Percentiles rank a stretch among this genome's conserved stretches.
phyloP scores from a whole-genome alignment of 345 rosid genomes.

The Citrus australasica region DNA sequence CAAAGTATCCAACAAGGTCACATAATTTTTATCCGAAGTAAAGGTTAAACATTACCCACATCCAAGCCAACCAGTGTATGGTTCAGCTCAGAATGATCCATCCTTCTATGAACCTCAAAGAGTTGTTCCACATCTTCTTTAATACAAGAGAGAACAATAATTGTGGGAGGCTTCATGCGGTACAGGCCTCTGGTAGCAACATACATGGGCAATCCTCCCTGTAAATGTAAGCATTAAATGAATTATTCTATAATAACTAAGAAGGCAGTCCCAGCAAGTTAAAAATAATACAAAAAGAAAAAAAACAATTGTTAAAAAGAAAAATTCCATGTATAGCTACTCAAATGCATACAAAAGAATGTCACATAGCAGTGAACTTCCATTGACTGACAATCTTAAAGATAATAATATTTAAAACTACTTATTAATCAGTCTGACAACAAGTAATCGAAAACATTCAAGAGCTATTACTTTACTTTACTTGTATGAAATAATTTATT shows the following conservation, averaged over 20 bases:
- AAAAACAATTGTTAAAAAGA: background rate
- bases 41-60: slow-evolving; percentile 53
- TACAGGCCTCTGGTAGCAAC: slow-evolving; percentile 86
- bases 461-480: background rate
- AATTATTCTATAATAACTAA: too few relatives aligned
- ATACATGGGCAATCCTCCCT: slow-evolving; percentile 98
- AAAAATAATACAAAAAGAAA: too few relatives aligned
- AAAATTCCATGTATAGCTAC: background rate
- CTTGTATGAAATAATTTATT: background rate
- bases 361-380: background rate
- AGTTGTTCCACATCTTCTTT: slow-evolving; percentile 73
- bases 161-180: slow-evolving; percentile 84
- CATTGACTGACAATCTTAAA: background rate
- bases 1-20: background rate
- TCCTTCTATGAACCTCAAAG: slow-evolving; percentile 69
- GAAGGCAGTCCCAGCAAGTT: background rate
- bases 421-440: background rate
- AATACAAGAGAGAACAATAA: slow-evolving; percentile 59
- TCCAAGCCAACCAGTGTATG: slow-evolving; percentile 73
- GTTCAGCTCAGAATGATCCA: slow-evolving; percentile 79
- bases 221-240: slow-evolving; percentile 1
- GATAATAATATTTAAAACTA: background rate
- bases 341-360: background rate
- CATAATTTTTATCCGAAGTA: background rate
- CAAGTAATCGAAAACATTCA: background rate